Evolutionary conservation across 2,329 filamentous ascomycete genomes (phyloP).

Genomic region (Clarireedia paspali): DNA sequence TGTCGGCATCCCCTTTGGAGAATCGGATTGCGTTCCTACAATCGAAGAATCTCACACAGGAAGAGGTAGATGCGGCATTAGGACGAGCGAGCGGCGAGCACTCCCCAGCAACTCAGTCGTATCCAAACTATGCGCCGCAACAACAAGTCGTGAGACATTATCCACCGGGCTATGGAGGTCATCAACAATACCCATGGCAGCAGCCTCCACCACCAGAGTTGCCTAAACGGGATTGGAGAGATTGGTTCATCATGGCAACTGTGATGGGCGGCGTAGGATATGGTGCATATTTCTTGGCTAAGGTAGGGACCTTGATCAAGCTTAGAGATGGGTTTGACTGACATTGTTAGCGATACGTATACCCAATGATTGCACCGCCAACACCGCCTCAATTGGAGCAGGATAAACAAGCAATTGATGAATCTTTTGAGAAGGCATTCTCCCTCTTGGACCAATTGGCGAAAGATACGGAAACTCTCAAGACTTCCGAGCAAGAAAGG

Average conservation of each 20-base stretch:
- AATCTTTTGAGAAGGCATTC: conserved; percentile 89
- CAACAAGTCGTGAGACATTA: conserved; percentile 35
- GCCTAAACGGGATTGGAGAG: conserved; percentile 87
- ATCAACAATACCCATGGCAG: conserved; percentile 49
- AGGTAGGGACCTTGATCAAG: conserved; percentile 44
- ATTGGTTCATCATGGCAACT: conserved; percentile 99
- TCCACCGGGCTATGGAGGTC: conserved; percentile 38
- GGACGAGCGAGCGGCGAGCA: conserved; percentile 61
- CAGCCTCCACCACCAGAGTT: conserved; percentile 46
- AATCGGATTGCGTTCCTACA: conserved; percentile 88
- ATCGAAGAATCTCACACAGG: conserved; percentile 93
- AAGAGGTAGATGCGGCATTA: conserved; percentile 84
- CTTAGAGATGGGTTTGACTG: neutral
- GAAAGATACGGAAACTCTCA: conserved; percentile 82
- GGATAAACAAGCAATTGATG: conserved; percentile 88
- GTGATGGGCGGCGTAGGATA: conserved; percentile 86
- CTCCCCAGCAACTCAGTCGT: conserved; percentile 30
- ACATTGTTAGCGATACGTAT: conserved; percentile 66
- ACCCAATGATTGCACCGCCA: conserved; percentile 83
- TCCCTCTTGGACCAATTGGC: conserved; percentile 83
- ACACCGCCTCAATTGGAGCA: conserved; percentile 90
- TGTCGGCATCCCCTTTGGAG: conserved; percentile 82
- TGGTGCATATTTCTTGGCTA: conserved; percentile 79
- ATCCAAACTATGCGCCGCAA: conserved; percentile 35
- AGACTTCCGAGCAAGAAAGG: conserved; percentile 75